Base-by-base conservation (phyloP, 2,329 filamentous ascomycete species). In the Penicillium sp. region DNA sequence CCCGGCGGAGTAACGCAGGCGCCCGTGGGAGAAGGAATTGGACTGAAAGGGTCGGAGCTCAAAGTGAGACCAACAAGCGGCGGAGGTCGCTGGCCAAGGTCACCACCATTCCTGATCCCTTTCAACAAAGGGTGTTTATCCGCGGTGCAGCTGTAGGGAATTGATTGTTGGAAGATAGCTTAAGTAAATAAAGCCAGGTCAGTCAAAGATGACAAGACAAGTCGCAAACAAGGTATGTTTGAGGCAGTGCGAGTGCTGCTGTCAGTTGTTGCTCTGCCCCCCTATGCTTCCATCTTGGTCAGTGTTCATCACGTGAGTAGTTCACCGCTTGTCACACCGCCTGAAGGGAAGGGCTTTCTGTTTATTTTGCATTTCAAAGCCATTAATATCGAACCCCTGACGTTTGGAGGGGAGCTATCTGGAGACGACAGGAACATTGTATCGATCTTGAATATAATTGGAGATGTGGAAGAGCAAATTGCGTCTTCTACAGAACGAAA, bases 1-100 rank as follows among this genome's bases (percentile, higher is more conserved):
- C 41, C 48, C 46, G 38, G 41, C 58, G 23, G 47, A 47, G 35
- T 31, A 60, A 53, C 35, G 63, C 51, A 66, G 53, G 41, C 61
- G 61, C 62, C 65, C 51, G 66, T 56, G 67, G 65, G 52, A 41
- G 56, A 67, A 58, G 56, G 58, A 59, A 58, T 64, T 49, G 63
- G 58, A 58, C 61, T 64, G 60, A 67, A 66, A 66, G 64, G 54
- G 68, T 67, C 64, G 66, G 63, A 70, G 67, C 67, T 71, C 68
- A 70, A 69, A 67, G 69, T 69, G 72, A 73, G 70, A 74, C 70
- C 69, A 70, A 71, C 70, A 73, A 68, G 70, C 71, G 72, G 73
- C 71, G 72, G 68, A 75, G 72, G 69, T 72, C 64, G 67, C 69
- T 71, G 69, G 68, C 67, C 66, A 68, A 69, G 67, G 73, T 65